Evolutionary conservation across 106 monocot species (phyloP).

Genomic region (Dendrobium catenatum): DNA sequence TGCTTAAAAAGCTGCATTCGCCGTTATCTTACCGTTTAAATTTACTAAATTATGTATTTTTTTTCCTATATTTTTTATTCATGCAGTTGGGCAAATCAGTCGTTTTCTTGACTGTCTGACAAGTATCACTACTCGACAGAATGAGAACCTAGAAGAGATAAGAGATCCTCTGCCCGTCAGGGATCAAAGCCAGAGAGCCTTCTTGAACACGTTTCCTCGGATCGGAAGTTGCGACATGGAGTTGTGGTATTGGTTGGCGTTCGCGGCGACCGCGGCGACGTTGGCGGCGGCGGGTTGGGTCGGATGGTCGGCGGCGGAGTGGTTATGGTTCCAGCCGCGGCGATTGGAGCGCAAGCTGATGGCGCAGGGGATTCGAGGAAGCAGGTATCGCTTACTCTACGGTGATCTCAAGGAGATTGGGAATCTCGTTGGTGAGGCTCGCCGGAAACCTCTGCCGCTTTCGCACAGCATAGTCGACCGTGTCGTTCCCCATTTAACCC

Average conservation of each 20-base stretch:
- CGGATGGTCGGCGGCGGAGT: slow-evolving; percentile 5
- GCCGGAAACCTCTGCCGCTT: slow-evolving; percentile 30
- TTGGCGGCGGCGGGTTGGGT: neutral
- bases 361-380: slow-evolving; percentile 53
- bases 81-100: no score
- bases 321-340: slow-evolving; percentile 33
- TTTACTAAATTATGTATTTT: no score
- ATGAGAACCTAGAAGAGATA: no score
- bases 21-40: no score
- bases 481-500: slow-evolving; percentile 22
- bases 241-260: neutral
- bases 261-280: neutral
- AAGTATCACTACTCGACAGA: no score
- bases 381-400: slow-evolving; percentile 23
- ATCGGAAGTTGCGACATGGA: no score
- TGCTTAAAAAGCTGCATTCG: no score
- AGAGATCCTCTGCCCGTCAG: no score
- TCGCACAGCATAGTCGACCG: slow-evolving; percentile 39
- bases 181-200: no score
- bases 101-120: no score
- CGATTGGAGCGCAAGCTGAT: slow-evolving; percentile 36
- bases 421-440: slow-evolving; percentile 17
- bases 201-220: no score
- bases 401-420: slow-evolving; percentile 27
- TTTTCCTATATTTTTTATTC: no score